Evolutionary conservation across 2,329 filamentous ascomycete species (phyloP).

Genomic region (Arthroderma uncinatum): DNA sequence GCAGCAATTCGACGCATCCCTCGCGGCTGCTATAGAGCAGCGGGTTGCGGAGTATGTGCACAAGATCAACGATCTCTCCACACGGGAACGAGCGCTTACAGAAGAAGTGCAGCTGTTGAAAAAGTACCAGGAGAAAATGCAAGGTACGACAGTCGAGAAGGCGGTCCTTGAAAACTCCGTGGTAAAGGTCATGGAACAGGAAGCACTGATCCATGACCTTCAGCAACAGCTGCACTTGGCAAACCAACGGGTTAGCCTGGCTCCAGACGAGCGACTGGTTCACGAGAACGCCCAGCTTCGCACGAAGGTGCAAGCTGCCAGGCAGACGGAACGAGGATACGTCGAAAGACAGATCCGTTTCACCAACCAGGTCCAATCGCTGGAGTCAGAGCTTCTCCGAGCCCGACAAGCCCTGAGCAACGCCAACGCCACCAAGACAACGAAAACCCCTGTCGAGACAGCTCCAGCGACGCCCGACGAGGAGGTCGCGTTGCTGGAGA

Average conservation of each 20-base stretch:
- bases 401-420: not conserved
- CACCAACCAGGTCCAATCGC: not conserved
- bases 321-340: not conserved
- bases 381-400: not conserved
- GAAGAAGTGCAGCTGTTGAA: not conserved
- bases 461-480: too few species aligned
- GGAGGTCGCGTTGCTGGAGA: too few species aligned
- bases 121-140: not conserved
- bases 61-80: constrained; percentile 6
- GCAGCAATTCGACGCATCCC: not conserved
- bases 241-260: not conserved
- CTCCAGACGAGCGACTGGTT: constrained; percentile 1
- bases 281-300: not conserved
- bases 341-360: not conserved
- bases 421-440: not conserved
- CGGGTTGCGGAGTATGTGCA: not conserved
- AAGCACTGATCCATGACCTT: constrained; percentile 6
- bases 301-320: constrained; percentile 2
- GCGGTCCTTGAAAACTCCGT: constrained; percentile 62
- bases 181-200: constrained; percentile 31
- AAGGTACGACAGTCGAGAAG: constrained; percentile 71
- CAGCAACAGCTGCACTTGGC: constrained; percentile 7
- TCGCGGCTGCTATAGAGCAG: not conserved
- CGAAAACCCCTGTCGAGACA: not conserved
- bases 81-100: constrained; percentile 1